Evolutionary conservation across 495 filamentous ascomycete species (phyloP).

Genomic region (Xylaria intraflava): DNA sequence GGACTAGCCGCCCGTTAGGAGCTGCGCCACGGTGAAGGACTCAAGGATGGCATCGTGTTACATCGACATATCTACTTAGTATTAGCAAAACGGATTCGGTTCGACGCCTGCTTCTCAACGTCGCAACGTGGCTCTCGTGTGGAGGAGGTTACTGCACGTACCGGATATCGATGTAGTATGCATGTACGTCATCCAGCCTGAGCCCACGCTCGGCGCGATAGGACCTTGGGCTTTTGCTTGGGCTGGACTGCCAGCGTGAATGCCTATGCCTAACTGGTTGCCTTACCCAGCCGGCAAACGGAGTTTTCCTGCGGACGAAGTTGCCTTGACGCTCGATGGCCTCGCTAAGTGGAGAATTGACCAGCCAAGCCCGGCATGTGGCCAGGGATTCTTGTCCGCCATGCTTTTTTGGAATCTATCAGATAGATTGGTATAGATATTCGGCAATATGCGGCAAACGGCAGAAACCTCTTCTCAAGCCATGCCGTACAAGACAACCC

Average conservation of each 20-base stretch:
- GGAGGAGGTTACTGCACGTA: neutral
- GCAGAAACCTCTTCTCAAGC: conserved; percentile 5
- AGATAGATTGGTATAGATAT: neutral
- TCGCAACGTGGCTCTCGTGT: neutral
- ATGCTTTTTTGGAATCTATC: neutral
- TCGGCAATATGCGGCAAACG: conserved; percentile 3
- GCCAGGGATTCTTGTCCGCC: neutral
- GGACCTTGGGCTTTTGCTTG: neutral
- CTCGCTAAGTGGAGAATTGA: neutral
- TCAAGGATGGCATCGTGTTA: neutral
- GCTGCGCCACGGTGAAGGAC: neutral
- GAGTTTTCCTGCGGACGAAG: conserved; percentile 1
- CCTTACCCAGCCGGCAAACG: neutral
- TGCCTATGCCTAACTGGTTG: neutral
- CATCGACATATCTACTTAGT: neutral
- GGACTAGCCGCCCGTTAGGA: neutral
- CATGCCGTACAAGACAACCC: neutral
- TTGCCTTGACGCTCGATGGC: conserved; percentile 6
- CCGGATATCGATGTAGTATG: no score
- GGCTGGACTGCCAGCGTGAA: neutral
- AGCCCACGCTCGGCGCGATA: neutral
- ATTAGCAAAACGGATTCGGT: neutral
- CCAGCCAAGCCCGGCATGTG: neutral
- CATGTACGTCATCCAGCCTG: neutral
- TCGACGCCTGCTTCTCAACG: neutral